These are phyloP conservation scores for Rhododendron kiyosumense DNA, from an alignment of 148 eudicot species.

Conservation along the genomic window DNA sequence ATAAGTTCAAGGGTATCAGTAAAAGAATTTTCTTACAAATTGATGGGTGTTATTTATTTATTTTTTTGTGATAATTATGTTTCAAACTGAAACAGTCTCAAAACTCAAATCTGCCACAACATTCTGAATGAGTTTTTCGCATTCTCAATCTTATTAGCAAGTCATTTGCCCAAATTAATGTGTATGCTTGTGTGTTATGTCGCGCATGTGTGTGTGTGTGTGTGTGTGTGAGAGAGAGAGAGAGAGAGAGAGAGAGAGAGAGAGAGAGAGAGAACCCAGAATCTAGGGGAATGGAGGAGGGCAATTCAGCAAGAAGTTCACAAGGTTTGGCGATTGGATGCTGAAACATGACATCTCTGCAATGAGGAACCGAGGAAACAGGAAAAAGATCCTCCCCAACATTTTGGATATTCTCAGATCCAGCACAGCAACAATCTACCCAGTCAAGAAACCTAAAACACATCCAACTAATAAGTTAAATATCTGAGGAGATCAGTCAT, in stretches of 20 bases:
- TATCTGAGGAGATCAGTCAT: no score
- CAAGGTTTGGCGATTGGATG: constrained; percentile 60
- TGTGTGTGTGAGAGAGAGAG: no score
- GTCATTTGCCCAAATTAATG: not conserved
- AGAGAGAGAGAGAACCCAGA: constrained; percentile 48
- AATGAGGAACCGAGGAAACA: constrained; percentile 28
- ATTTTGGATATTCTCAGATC: constrained; percentile 33
- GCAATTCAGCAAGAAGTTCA: constrained; percentile 63
- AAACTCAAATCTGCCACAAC: not conserved
- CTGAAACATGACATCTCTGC: constrained; percentile 58
- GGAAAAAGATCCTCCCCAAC: constrained; percentile 31
- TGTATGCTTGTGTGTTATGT: not conserved
- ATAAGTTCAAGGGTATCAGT: not conserved
- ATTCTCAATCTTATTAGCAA: no score
- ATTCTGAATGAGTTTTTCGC: not conserved
- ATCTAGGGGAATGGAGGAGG: constrained; percentile 61
- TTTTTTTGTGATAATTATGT: not conserved
- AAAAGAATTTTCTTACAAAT: not conserved
- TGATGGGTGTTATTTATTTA: no score
- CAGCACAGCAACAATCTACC: constrained; percentile 74
- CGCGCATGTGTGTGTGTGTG: no score
- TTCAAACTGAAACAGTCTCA: not conserved
- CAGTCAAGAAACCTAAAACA: constrained; percentile 63
- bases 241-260: not conserved
- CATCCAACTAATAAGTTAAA: not conserved